Evolutionary conservation across 2,329 filamentous ascomycete species (phyloP).

Genomic region (Botryotinia narcissicola): DNA sequence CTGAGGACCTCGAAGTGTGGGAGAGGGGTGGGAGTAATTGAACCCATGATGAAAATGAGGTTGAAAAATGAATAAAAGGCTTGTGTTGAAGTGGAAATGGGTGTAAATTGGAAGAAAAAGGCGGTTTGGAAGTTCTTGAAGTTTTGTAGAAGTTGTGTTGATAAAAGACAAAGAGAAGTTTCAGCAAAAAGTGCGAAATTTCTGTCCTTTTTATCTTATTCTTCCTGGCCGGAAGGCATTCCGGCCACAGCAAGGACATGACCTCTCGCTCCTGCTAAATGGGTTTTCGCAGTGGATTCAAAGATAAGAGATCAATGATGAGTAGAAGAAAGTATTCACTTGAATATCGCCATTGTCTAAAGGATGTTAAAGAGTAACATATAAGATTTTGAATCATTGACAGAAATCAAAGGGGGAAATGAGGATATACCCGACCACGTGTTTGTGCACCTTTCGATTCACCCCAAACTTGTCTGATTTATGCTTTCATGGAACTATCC

Average conservation of each 20-base stretch:
- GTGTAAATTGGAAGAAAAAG: conserved; percentile 5
- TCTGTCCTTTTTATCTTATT: conserved; percentile 32
- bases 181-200: conserved; percentile 22
- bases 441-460: not conserved
- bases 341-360: not conserved
- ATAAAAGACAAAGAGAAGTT: conserved; percentile 26
- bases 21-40: conserved; percentile 28
- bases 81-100: conserved; percentile 11
- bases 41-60: conserved; percentile 35
- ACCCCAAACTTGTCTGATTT: not conserved
- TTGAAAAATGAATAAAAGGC: conserved; percentile 10
- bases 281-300: conserved; percentile 24
- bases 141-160: not conserved
- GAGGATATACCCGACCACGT: conserved; percentile 21
- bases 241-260: conserved; percentile 33
- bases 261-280: conserved; percentile 13
- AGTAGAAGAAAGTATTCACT: conserved; percentile 2
- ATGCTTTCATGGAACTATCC: conserved; percentile 1
- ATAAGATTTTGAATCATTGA: not conserved
- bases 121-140: conserved; percentile 15
- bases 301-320: conserved; percentile 29
- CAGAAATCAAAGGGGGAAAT: conserved; percentile 9
- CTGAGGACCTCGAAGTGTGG: conserved; percentile 57
- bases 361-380: not conserved
- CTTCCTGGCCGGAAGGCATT: conserved; percentile 35